Conservation (phyloP, 2,329 filamentous ascomycete species). For the Escovopsis weberi region DNA sequence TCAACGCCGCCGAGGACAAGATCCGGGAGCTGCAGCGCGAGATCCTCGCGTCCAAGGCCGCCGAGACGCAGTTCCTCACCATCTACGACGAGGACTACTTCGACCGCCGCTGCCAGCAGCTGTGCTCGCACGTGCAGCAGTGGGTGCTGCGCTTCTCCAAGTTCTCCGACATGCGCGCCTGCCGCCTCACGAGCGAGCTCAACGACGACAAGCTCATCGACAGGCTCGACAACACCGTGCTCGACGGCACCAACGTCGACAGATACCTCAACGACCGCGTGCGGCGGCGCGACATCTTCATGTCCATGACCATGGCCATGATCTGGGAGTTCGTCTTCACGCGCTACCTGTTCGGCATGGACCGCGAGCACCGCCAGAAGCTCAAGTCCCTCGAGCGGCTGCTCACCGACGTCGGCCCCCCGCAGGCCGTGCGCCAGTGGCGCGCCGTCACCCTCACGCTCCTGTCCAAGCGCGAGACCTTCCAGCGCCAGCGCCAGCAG, state of each 20-base stretch:
- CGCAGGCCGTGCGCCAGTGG: slow-evolving; percentile 89
- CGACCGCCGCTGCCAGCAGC: slow-evolving; percentile 79
- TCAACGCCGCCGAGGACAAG: slow-evolving; percentile 55
- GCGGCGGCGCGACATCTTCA: slow-evolving; percentile 82
- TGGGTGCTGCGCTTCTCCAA: slow-evolving; percentile 98
- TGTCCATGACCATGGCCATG: slow-evolving; percentile 98
- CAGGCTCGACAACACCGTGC: slow-evolving; percentile 81
- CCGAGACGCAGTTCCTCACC: slow-evolving; percentile 59
- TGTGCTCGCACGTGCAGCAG: slow-evolving; percentile 91
- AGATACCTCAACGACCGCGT: slow-evolving; percentile 77
- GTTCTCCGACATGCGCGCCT: slow-evolving; percentile 83
- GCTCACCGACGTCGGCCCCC: slow-evolving; percentile 73
- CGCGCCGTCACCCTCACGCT: slow-evolving; percentile 88
- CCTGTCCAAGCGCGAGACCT: slow-evolving; percentile 65
- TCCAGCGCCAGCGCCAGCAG: slow-evolving; percentile 65
- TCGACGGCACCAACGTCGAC: slow-evolving; percentile 91
- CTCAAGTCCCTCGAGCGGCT: slow-evolving; percentile 92
- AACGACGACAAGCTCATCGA: slow-evolving; percentile 88
- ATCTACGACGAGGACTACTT: slow-evolving; percentile 90
- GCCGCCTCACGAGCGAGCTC: slow-evolving; percentile 69
- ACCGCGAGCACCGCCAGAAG: slow-evolving; percentile 92
- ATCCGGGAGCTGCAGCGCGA: slow-evolving; percentile 37
- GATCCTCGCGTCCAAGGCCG: slow-evolving; percentile 43
- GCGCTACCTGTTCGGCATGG: slow-evolving; percentile 96
- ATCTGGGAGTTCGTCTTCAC: slow-evolving; percentile 99